These are phyloP conservation scores for Helicostylum pulchrum DNA, from an alignment of 192 early-diverging fungal species.

Conservation along the genomic window DNA sequence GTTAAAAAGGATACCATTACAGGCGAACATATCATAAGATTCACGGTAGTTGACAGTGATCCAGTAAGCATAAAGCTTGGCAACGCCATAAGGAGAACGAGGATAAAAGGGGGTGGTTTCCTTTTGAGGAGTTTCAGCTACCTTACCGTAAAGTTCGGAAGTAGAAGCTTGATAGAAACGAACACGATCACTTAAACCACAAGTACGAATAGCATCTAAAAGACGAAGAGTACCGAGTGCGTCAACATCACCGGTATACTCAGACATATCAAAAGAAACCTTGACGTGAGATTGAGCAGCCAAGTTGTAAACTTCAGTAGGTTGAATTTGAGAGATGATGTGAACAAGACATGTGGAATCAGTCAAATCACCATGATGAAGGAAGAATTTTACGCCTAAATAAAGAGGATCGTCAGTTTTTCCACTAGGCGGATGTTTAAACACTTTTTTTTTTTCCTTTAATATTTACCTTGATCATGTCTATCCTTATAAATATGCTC, in stretches of 20 bases:
- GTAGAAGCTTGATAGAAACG: conserved; percentile 69
- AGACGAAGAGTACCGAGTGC: conserved; percentile 74
- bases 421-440: not conserved
- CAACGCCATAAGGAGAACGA: conserved; percentile 77
- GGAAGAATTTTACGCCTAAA: conserved; percentile 61
- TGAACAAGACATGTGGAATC: conserved; percentile 75
- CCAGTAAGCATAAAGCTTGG: conserved; percentile 81
- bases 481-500: conserved; percentile 74
- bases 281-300: conserved; percentile 77
- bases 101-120: conserved; percentile 85
- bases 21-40: conserved; percentile 74
- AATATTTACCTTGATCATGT: conserved; percentile 54
- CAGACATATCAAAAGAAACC: conserved; percentile 69
- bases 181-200: conserved; percentile 59
- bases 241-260: conserved; percentile 79
- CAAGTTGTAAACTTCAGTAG: conserved; percentile 75
- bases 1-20: conserved; percentile 78
- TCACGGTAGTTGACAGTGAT: conserved; percentile 80
- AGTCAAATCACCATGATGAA: conserved; percentile 78
- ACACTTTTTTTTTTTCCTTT: not conserved
- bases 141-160: conserved; percentile 76
- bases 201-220: conserved; percentile 75
- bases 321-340: conserved; percentile 69
- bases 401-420: not conserved
- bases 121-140: conserved; percentile 69